Base-by-base conservation (phyloP, 2,329 filamentous ascomycete genomes). In the Exophiala oligosperma region DNA sequence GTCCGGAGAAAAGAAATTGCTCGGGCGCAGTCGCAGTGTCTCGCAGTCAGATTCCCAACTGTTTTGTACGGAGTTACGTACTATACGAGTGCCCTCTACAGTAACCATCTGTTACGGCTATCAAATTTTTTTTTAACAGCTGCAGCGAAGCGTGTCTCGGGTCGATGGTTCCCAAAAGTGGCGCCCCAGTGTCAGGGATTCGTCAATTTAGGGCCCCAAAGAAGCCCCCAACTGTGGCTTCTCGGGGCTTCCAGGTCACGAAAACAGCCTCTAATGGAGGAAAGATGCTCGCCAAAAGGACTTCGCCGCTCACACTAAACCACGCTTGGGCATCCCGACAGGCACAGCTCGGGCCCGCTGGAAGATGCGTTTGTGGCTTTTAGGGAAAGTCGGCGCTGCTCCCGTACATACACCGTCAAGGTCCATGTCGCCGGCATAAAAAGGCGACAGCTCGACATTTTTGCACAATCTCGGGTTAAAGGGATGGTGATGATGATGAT, bases 1-100 rank as follows among this genome's bases (percentile, higher is more conserved):
- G 46, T 48, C 46, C 32, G 46, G 46, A 48, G 46, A 28, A 47
- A 23, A 48, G 46, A 48, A 26, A 48, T 48, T 48, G 46, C 24
- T 29, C 32, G 32, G 24, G 24, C 28, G 28, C 24, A 29, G 44
- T 9, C n/a, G 28, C 32, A 48, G 46, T 17, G 17, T 17, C 17
- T 17, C 17, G 17, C 17, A 17, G 17, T 17, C 17, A 17, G 17
- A 17, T 17, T 17, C 17, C 26, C 23, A 28, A 28, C 26, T 28
- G 21, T 24, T 17, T 17, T 17, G 17, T 17, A 17, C 17, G 17
- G 17, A 17, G 17, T 17, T 17, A 17, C 17, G 17, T 17, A 17
- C 17, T 17, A 17, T 17, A 17, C 17, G 17, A 17, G 17, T 17
- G 17, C 17, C 17, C 17, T 17, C 17, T 17, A 17, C 17, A 17